phyloP scores from a whole-genome alignment of 2,329 filamentous ascomycete genomes.

The Graphilbum sp. region DNA sequence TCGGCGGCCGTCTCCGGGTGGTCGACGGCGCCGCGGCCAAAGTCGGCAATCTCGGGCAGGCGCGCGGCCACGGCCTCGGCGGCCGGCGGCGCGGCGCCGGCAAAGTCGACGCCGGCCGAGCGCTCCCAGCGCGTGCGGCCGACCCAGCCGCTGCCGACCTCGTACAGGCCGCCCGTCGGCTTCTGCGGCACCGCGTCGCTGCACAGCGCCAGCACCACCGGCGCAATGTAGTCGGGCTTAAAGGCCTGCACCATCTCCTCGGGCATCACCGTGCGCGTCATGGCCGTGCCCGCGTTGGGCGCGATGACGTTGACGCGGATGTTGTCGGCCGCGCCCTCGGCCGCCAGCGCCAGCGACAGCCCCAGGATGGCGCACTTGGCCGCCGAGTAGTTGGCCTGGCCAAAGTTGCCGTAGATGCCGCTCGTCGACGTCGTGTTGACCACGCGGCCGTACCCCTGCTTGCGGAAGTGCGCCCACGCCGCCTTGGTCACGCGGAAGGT shows the following conservation, averaged over 20 bases:
- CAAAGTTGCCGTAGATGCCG: slow-evolving; percentile 98
- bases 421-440: slow-evolving; percentile 95
- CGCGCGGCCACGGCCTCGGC: slow-evolving; percentile 67
- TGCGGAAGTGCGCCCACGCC: slow-evolving; percentile 92
- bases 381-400: slow-evolving; percentile 92
- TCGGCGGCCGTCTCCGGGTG: slow-evolving; percentile 67
- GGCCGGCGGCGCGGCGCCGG: slow-evolving; percentile 64
- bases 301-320: slow-evolving; percentile 97
- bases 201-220: slow-evolving; percentile 68
- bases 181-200: slow-evolving; percentile 76
- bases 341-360: slow-evolving; percentile 80
- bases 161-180: slow-evolving; percentile 75
- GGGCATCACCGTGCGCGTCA: slow-evolving; percentile 88
- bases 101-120: slow-evolving; percentile 78
- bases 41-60: slow-evolving; percentile 69
- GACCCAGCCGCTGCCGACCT: slow-evolving; percentile 89
- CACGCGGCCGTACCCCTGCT: slow-evolving; percentile 96
- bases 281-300: slow-evolving; percentile 87
- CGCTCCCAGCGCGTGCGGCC: slow-evolving; percentile 91
- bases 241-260: slow-evolving; percentile 97
- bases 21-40: slow-evolving; percentile 76
- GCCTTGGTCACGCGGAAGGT: slow-evolving; percentile 97
- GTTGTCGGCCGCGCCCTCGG: slow-evolving; percentile 93
- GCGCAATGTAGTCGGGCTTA: slow-evolving; percentile 97
- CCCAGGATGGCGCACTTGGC: slow-evolving; percentile 91